These are phyloP conservation scores for Carex scoparia DNA, from an alignment of 176 grass and related monocot species.

Conservation along the genomic window DNA sequence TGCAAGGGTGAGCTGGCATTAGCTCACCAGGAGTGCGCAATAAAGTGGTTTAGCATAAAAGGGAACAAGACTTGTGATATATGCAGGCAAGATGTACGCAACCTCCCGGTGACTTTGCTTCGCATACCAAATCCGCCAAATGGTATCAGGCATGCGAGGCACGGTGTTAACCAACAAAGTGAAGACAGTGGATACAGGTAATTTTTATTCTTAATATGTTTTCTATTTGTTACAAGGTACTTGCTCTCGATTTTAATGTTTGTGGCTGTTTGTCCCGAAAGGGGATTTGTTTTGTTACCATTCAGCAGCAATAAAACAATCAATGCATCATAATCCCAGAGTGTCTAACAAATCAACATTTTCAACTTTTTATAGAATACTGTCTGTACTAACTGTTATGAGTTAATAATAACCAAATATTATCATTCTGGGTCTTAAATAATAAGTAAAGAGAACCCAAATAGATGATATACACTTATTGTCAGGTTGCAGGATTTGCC, in stretches of 20 bases:
- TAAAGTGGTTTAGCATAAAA: constrained; percentile 99
- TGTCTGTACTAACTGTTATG: background rate
- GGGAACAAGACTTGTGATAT: constrained; percentile 98
- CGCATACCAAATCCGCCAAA: constrained; percentile 65
- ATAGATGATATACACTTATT: background rate
- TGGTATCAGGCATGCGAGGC: constrained; percentile 41
- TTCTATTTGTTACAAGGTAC: background rate
- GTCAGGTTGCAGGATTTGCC: background rate
- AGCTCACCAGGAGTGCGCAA: constrained; percentile 93
- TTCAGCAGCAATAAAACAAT: background rate
- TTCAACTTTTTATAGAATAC: background rate
- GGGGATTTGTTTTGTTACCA: background rate
- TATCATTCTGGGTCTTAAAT: background rate
- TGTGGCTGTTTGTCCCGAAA: background rate
- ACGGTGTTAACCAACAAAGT: constrained; percentile 50
- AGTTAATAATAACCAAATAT: background rate
- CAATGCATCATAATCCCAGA: background rate
- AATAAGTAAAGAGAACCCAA: background rate
- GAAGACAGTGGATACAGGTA: constrained; percentile 66
- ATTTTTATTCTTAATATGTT: constrained; percentile 7
- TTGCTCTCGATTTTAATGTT: background rate
- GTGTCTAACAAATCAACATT: background rate
- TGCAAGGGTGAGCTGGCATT: constrained; percentile 99
- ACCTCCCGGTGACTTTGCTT: constrained; percentile 89
- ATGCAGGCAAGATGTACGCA: constrained; percentile 83